Conservation (phyloP, 2,329 filamentous ascomycete genomes). For the Atkinsonella hypoxylon region DNA sequence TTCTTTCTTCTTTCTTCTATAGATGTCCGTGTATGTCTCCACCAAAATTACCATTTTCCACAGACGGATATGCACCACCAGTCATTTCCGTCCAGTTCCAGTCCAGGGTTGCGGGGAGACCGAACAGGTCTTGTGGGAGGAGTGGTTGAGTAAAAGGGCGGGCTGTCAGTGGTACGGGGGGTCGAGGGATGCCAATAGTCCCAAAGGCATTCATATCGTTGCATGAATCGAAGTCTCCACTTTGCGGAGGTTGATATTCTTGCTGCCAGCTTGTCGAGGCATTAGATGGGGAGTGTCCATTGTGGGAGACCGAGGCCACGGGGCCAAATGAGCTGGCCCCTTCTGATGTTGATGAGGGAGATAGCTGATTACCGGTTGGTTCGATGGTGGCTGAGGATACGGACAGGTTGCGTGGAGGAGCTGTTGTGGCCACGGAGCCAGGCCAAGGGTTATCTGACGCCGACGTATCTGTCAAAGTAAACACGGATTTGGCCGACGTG, state of each 20-base stretch:
- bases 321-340: conserved; percentile 14
- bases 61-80: conserved; percentile 50
- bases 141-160: conserved; percentile 66
- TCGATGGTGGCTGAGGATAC: conserved; percentile 1
- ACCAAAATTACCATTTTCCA: conserved; percentile 48
- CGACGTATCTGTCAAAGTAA: background rate
- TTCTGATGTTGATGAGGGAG: conserved; percentile 15
- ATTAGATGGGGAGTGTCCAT: conserved; percentile 32
- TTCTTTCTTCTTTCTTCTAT: background rate
- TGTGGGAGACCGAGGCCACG: conserved; percentile 13
- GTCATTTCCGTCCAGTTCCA: conserved; percentile 70
- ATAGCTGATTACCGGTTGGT: conserved; percentile 14
- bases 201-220: conserved; percentile 34
- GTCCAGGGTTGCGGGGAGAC: conserved; percentile 90
- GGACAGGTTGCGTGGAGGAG: conserved; percentile 4
- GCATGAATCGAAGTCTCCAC: conserved; percentile 31
- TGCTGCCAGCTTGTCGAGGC: conserved; percentile 35
- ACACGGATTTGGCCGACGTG: conserved; percentile 1
- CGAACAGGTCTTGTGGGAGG: conserved; percentile 86
- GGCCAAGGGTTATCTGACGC: conserved; percentile 6
- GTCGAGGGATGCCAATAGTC: conserved; percentile 14
- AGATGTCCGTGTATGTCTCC: conserved; percentile 1
- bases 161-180: conserved; percentile 9
- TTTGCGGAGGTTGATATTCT: conserved; percentile 28
- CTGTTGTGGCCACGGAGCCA: background rate